A percentile compares a stretch with the other conserved stretches of the same genome.
phyloP scores from a whole-genome alignment of 495 filamentous ascomycete species.

The Penicillium desertorum region DNA sequence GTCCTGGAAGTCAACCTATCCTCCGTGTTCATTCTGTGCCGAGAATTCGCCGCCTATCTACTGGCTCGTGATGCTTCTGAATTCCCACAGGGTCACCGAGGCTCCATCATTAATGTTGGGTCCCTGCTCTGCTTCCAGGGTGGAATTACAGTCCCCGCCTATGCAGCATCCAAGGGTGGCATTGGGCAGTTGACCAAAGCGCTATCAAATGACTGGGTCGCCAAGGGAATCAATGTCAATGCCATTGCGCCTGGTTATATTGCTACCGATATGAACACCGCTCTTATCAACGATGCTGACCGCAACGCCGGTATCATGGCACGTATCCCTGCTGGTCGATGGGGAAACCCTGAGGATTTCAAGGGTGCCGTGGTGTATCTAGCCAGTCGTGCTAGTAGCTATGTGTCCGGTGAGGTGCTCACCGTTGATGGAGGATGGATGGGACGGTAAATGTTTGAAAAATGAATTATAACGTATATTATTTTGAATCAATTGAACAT shows the following conservation, averaged over 20 bases:
- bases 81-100: slow-evolving; percentile 56
- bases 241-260: slow-evolving; percentile 82
- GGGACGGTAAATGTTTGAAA: slow-evolving; percentile 59
- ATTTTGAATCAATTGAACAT: neutral
- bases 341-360: slow-evolving; percentile 87
- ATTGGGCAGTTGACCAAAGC: slow-evolving; percentile 86
- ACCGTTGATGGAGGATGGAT: slow-evolving; percentile 94
- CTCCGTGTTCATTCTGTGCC: slow-evolving; percentile 77
- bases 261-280: slow-evolving; percentile 88
- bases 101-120: slow-evolving; percentile 84
- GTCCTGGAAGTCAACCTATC: slow-evolving; percentile 85
- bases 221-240: slow-evolving; percentile 75
- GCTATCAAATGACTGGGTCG: slow-evolving; percentile 83
- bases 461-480: slow-evolving; percentile 1
- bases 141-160: slow-evolving; percentile 86
- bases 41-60: slow-evolving; percentile 85
- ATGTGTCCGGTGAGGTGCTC: slow-evolving; percentile 78
- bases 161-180: slow-evolving; percentile 86
- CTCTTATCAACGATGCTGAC: slow-evolving; percentile 68
- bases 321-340: slow-evolving; percentile 81
- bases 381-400: slow-evolving; percentile 70
- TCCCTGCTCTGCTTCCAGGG: slow-evolving; percentile 87
- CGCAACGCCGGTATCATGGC: slow-evolving; percentile 72
- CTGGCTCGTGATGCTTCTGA: slow-evolving; percentile 56
- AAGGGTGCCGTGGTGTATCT: slow-evolving; percentile 80